Evolutionary conservation across 768 basidiomycete genomes (phyloP).

Genomic region (Phylloporus scabripes): DNA sequence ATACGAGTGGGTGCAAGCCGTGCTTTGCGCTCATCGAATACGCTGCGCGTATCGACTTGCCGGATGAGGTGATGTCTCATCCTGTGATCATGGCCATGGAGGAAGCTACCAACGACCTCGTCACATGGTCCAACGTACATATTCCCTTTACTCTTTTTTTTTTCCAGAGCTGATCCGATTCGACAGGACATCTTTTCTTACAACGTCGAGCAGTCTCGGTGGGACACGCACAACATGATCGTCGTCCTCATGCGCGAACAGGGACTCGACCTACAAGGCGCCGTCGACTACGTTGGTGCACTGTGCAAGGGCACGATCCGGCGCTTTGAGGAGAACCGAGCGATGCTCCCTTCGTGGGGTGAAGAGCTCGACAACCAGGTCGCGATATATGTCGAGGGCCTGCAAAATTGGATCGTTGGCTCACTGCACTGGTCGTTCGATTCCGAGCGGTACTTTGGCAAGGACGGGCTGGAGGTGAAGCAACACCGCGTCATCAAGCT

Average conservation of each 20-base stretch:
- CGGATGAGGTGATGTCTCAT: constrained; percentile 50
- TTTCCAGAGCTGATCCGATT: not conserved
- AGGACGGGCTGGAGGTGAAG: constrained; percentile 50
- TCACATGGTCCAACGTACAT: constrained; percentile 44
- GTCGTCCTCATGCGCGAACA: constrained; percentile 62
- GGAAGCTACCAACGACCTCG: constrained; percentile 46
- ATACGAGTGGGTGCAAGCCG: constrained; percentile 49
- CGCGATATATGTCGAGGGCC: constrained; percentile 50
- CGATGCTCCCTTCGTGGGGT: constrained; percentile 56
- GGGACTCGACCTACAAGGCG: constrained; percentile 52
- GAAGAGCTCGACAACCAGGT: constrained; percentile 56
- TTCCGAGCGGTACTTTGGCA: constrained; percentile 64
- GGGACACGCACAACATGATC: constrained; percentile 69
- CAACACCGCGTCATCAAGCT: constrained; percentile 47
- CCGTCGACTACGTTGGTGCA: constrained; percentile 59
- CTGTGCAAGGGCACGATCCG: constrained; percentile 54
- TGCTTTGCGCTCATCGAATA: constrained; percentile 53
- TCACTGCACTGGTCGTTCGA: constrained; percentile 71
- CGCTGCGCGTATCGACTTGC: constrained; percentile 45
- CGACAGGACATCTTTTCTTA: constrained; percentile 69
- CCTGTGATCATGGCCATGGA: constrained; percentile 42
- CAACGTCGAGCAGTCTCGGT: constrained; percentile 66
- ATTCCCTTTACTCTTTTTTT: not conserved
- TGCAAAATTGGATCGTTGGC: constrained; percentile 70
- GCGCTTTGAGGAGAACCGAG: constrained; percentile 43